Base-by-base conservation (phyloP, 371 early-diverging fungal species). In the Mortierella sp. region DNA sequence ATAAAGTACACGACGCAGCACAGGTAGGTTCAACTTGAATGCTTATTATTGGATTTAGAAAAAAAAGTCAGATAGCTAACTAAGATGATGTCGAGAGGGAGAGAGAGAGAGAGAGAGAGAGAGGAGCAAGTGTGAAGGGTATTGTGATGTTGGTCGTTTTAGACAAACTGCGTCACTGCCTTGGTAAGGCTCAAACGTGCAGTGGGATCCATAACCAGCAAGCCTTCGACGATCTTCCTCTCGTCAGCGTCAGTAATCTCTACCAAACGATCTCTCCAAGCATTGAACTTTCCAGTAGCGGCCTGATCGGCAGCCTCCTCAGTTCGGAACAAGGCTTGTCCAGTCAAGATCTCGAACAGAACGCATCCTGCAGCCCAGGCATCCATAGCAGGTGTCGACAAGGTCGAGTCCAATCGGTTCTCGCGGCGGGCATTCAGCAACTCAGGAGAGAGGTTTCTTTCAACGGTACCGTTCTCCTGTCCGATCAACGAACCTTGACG, bases 321-420 rank as follows among this genome's bases (percentile, higher is more conserved):
- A 16, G 76, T 76, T 50, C 76, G 55, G 59, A 76, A 76, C 56
- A 76, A 54, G 2, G 70, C 59, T 42, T 76, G 76, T 14, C 76
- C 76, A 0, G 76, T 76, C 46, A 76, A 24, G 14, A 76, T 59
- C 63, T 76, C 76, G 42, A 76, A 76, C 18, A 76, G 34, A 6
- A 76, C 76, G 65, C 76, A 76, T 46, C 76, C 76, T 16, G 70
- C 76, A 9, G 76, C 64, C 76, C 76, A 76, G n/a, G 66, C 76
- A 52, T 76, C 76, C 76, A 76, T 76, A 19, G 59, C 47, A 13
- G 70, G 53, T 7, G 70, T 61, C 12, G 76, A 50, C 66, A 76
- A 39, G 8, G 70, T 76, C 14, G 69, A 26, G 26, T 76, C 76
- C 70, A 76, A 39, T 27, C 42, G 49, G 16, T 28, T 27, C 21